phyloP scores from a whole-genome alignment of 2,329 filamentous ascomycete genomes.

The Scedosporium boydii region DNA sequence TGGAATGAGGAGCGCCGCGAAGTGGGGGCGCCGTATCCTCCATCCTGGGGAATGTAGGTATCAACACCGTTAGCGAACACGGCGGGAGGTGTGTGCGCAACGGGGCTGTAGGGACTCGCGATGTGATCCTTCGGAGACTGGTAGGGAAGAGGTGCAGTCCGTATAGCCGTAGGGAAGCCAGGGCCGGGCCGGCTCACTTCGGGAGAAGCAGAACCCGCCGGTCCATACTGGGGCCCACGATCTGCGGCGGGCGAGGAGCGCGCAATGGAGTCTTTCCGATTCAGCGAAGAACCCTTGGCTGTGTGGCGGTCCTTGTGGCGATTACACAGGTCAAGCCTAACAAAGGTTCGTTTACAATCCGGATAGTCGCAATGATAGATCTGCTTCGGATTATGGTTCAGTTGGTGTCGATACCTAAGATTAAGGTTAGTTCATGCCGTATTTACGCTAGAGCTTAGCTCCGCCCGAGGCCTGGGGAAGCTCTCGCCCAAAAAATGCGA shows the following conservation, averaged over 20 bases:
- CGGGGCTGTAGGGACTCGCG: conserved; percentile 36
- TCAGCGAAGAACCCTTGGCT: conserved; percentile 66
- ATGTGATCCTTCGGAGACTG: conserved; percentile 34
- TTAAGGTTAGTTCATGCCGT: conserved; percentile 14
- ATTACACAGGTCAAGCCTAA: conserved; percentile 85
- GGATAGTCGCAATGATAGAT: conserved; percentile 91
- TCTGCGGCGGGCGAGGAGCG: conserved; percentile 23
- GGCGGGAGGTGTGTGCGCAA: conserved; percentile 31
- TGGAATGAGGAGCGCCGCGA: conserved; percentile 23
- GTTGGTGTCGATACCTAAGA: conserved; percentile 69
- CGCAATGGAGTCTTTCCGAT: conserved; percentile 50
- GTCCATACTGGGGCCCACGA: conserved; percentile 27
- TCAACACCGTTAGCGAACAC: conserved; percentile 28
- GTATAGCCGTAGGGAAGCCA: conserved; percentile 28
- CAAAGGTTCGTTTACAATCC: conserved; percentile 82
- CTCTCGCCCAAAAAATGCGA: not conserved
- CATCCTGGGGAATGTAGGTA: conserved; percentile 31
- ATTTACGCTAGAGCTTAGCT: not conserved
- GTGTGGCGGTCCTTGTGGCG: conserved; percentile 75
- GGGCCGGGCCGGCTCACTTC: conserved; percentile 34
- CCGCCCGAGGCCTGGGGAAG: not conserved
- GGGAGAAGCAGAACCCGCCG: conserved; percentile 35
- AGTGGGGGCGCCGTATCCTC: conserved; percentile 21
- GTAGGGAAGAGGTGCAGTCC: conserved; percentile 31
- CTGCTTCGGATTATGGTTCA: conserved; percentile 93